Base-by-base conservation (phyloP, 306 rosid genomes). In the Trifolium fragiferum region DNA sequence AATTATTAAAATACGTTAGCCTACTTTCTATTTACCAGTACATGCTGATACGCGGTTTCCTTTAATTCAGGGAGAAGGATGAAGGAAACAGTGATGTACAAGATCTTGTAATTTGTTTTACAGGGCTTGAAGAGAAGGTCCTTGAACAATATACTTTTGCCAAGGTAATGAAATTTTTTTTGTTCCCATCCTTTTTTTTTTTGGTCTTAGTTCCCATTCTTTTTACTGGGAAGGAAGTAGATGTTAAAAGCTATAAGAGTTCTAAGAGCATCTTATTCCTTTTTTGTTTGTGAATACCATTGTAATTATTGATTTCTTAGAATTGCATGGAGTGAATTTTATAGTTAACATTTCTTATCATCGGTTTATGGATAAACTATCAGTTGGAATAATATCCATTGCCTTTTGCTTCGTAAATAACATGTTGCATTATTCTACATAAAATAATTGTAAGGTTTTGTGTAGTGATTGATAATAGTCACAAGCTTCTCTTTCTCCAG, bases 81-180 rank as follows among this genome's bases (percentile, higher is more conserved):
- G 97, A 92, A 78, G 95, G 83, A 61, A 89, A 82, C 81, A 85
- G 86, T 79, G 99, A 95, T 82, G 55, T 92, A 67, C 85, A 87
- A 64, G 98, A 95, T 80, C 89, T 95, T 68, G 87, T 78, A 21
- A 80, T 73, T 79, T 85, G 93, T 71, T 95, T 90, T 81, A 81
- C 89, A 14, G 93, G 90, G 41, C 96, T 95, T 73, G 99, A 90
- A 82, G 98, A 87, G 81, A 95, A 95, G 80, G 91, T 92, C 81
- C 98, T 95, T 70, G 96, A 90, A 82, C 98, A 92, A 55, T 95
- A 92, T 76, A 95, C 99, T 74, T 89, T 92, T 75, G 96, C 99
- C 30, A 94, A 95, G 99, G 99, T 95, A 94, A 81, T 50, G 62
- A 50, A 60, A 40, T 43, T 58, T 18, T 27, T 74, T 23, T 38